Evolutionary conservation across 257 asterid species (phyloP).

Genomic region (Nicotiana undulata): DNA sequence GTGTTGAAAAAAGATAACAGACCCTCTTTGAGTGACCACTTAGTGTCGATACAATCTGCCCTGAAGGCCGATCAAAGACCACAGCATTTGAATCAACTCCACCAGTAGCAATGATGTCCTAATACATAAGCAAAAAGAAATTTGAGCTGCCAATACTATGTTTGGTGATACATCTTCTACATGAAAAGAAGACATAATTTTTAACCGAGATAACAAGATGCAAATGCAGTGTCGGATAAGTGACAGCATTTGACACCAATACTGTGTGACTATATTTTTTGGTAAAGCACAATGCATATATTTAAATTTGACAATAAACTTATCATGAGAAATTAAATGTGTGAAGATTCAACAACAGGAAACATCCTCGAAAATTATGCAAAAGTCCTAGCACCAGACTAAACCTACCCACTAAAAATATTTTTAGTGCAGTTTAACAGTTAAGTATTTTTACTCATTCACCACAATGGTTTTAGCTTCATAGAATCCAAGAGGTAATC

Average conservation of each 20-base stretch:
- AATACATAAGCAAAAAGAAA: background rate
- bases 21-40: slow-evolving; percentile 99
- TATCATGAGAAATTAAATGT: background rate
- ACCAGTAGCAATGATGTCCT: slow-evolving; percentile 96
- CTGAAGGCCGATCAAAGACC: slow-evolving; percentile 77
- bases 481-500: background rate
- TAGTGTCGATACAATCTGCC: slow-evolving; percentile 87
- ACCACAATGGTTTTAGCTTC: background rate
- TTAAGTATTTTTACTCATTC: background rate
- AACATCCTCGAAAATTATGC: background rate
- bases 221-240: background rate
- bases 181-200: background rate
- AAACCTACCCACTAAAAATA: background rate
- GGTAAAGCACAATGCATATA: background rate
- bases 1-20: slow-evolving; percentile 11
- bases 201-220: background rate
- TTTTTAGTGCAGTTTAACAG: background rate
- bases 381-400: background rate
- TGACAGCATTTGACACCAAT: background rate
- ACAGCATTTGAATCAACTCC: slow-evolving; percentile 87
- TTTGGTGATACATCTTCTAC: background rate
- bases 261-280: background rate
- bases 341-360: background rate
- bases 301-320: background rate
- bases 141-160: background rate